Base-by-base conservation (phyloP, 23 red algal species). In the Pyropia yezoensis region DNA sequence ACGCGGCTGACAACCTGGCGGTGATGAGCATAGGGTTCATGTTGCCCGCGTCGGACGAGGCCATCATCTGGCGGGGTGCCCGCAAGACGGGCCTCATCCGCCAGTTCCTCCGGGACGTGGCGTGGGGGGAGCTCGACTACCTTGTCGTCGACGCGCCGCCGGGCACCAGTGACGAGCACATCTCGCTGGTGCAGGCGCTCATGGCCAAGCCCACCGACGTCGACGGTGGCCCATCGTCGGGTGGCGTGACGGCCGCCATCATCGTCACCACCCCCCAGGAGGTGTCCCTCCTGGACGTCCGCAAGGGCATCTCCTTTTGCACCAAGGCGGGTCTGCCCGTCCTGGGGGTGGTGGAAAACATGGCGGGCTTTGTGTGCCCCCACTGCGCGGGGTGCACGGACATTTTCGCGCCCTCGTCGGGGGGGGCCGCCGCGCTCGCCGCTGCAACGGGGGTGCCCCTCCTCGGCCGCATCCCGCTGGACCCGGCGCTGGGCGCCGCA, bases 11-110 rank as follows among this genome's bases (percentile, higher is more conserved):
- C n/a, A 90, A 90, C 66, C 49, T 97, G n/a, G 74, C 78, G 14
- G 74, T 90, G 19, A 97, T 97, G 93, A 88, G 80, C 27, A 89
- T 97, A 51, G 93, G 74, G 22, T 97, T 97, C 59, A 88, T 97
- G 93, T 49, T 97, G 52, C 67, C 85, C 1, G 34, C 11, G 23
- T 80, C 61, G 66, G 80, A 97, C 33, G 82, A 97, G 63, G 93
- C 93, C n/a, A 61, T 97, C 20, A 86, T 86, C 16, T 97, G 93
- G 93, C 71, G 93, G 50, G 93, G 93, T 3, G 79, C 73, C 2
- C 62, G 93, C 49, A 97, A 97, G 69, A 90, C 86, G 13, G 85
- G 82, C 16, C 59, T 97, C 17, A 90, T 97, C 18, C 90, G 85
- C 52, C 93, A 97, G 87, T 97, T 97, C 66, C 47, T 97, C 23